Evolutionary conservation across 2,329 filamentous ascomycete species (phyloP).

Genomic region (Ophiostoma triangulosporum): DNA sequence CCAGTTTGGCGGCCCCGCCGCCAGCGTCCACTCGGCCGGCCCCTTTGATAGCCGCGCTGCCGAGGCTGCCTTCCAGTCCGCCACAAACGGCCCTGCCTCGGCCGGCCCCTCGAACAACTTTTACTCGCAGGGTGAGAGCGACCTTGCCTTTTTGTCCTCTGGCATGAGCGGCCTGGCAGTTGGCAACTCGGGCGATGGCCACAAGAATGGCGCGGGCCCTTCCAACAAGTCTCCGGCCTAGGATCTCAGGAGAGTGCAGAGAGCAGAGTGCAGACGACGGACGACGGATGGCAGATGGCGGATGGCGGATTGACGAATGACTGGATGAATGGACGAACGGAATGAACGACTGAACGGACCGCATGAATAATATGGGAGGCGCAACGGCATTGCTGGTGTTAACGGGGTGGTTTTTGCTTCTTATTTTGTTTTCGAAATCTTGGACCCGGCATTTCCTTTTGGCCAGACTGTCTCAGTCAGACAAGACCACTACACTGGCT

Average conservation of each 20-base stretch:
- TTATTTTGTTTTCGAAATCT: background rate
- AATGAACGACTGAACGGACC: background rate
- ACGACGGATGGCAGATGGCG: background rate
- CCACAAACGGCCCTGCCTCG: slow-evolving; percentile 66
- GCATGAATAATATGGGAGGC: background rate
- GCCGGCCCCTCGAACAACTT: slow-evolving; percentile 64
- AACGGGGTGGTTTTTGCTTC: background rate
- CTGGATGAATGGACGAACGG: background rate
- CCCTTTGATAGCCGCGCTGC: slow-evolving; percentile 88
- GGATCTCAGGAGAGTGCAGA: background rate
- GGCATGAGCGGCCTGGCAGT: slow-evolving; percentile 63
- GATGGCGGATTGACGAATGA: background rate
- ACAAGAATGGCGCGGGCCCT: slow-evolving; percentile 47
- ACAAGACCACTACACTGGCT: slow-evolving; percentile 5
- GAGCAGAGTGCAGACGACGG: background rate
- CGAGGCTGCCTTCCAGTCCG: slow-evolving; percentile 86
- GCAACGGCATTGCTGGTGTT: background rate
- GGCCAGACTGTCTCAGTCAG: slow-evolving; percentile 10
- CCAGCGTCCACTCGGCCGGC: slow-evolving; percentile 67
- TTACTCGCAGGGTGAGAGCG: slow-evolving; percentile 51
- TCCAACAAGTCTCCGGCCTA: slow-evolving; percentile 46
- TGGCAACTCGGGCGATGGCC: slow-evolving; percentile 43
- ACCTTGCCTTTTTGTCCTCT: slow-evolving; percentile 66
- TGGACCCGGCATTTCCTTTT: background rate
- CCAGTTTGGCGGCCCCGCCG: slow-evolving; percentile 57